Base-by-base conservation (phyloP, 306 rosid species). In the Pyrus pyrifolia region DNA sequence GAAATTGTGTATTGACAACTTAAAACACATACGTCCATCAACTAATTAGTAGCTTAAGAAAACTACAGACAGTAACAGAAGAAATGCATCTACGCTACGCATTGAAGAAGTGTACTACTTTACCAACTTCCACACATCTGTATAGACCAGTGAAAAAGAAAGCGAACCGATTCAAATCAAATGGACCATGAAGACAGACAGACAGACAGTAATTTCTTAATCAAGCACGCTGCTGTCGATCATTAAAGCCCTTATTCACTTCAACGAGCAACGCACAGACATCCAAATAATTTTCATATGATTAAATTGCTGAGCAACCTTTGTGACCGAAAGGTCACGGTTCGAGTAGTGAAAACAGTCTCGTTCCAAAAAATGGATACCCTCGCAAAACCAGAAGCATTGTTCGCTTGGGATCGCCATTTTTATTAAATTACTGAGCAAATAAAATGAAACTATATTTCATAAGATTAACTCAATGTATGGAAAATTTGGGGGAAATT, bases 401-500 rank as follows among this genome's bases (percentile, higher is more conserved):
- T 35, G 40, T 35, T 35, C 0, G 8, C 40, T 35, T 35, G 40
- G 40, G 9, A 5, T 6, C 2, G 9, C 8, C 40, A 6, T 6
- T 35, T 35, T 35, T 35, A 52, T 38, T 25, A 40, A 8, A 40
- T 40, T 49, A 38, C 35, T 29, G 38, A 65, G 55, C 35, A 21
- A 33, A 49, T n/a, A 62, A 62, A 29, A 38, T n/a, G 21, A 68
- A 30, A 30, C 73, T 65, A 55, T 79, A 57, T 72, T 27, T 29
- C 55, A 27, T 62, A 44, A 45, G 73, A 55, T 45, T 3, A 62
- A 8, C 61, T 72, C 68, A 73, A 59, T 60, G 67, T 74, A 68
- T 19, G 66, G 66, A 68, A 67, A 74, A 22, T 68, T 58, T 73
- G 58, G 79, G 71, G 55, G 57, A 60, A 74, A 33, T 55, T 66